These are phyloP conservation scores for Pseudozyma flocculosa DNA, from an alignment of 1,284 basidiomycete species.

Conservation along the genomic window DNA sequence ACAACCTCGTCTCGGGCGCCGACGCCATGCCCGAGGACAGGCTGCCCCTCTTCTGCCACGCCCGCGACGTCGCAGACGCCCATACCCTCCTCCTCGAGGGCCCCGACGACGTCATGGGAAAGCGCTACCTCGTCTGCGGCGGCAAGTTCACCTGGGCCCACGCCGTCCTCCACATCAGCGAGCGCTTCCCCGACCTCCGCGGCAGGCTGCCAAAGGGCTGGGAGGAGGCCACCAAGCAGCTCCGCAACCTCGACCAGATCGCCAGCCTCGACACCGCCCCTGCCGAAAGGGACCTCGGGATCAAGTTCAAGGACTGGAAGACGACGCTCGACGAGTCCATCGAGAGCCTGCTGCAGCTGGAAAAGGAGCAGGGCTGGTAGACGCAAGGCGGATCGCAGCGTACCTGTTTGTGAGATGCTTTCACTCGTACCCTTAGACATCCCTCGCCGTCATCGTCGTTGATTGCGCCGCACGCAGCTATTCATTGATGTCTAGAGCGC, in stretches of 20 bases:
- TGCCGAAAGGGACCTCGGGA: conserved; percentile 24
- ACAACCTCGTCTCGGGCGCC: conserved; percentile 39
- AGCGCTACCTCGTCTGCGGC: conserved; percentile 42
- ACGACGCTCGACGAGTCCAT: conserved; percentile 43
- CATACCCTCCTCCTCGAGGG: conserved; percentile 48
- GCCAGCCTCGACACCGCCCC: conserved; percentile 35
- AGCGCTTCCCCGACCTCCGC: conserved; percentile 32
- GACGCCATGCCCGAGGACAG: conserved; percentile 50
- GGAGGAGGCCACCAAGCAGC: conserved; percentile 20
- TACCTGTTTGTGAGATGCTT: too few species aligned
- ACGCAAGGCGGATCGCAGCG: too few species aligned
- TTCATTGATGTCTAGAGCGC: too few species aligned
- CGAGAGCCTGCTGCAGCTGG: conserved; percentile 38
- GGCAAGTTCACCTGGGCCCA: conserved; percentile 45
- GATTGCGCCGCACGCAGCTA: too few species aligned
- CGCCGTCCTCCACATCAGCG: conserved; percentile 34
- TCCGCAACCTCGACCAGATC: conserved; percentile 15
- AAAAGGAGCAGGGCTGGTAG: conserved; percentile 35
- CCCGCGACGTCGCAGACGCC: conserved; percentile 46
- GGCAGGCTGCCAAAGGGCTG: conserved; percentile 45
- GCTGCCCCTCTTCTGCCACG: conserved; percentile 56
- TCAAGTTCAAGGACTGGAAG: conserved; percentile 44
- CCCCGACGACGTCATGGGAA: conserved; percentile 23
- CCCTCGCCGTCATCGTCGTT: too few species aligned
- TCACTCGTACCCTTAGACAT: too few species aligned